phyloP scores from a whole-genome alignment of 2,329 filamentous ascomycete genomes.

The Chaetomium sp. region DNA sequence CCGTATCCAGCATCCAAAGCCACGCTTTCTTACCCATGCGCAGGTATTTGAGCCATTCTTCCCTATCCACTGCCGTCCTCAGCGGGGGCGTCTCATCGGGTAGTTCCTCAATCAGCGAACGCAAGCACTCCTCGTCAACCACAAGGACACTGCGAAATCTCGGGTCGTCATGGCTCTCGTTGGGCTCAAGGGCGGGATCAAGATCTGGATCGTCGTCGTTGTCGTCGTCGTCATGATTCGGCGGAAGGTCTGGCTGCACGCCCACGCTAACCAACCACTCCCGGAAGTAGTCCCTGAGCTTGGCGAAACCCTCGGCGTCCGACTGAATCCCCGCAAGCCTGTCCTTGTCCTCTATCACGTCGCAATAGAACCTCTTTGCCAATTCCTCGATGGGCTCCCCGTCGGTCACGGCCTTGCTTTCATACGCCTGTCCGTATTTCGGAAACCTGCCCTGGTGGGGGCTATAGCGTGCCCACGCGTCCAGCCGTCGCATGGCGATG shows the following conservation, averaged over 20 bases:
- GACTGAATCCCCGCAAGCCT: constrained; percentile 11
- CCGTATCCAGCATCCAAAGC: constrained; percentile 10
- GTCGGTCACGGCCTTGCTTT: constrained; percentile 11
- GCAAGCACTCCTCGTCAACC: constrained; percentile 10
- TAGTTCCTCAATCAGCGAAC: constrained; percentile 9
- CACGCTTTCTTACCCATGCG: constrained; percentile 10
- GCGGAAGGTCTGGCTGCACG: constrained; percentile 8
- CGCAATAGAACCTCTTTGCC: constrained; percentile 11
- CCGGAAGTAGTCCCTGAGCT: constrained; percentile 11
- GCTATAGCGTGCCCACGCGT: constrained; percentile 10
- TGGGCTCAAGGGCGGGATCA: constrained; percentile 9
- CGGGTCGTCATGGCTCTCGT: constrained; percentile 10
- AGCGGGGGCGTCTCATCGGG: constrained; percentile 10
- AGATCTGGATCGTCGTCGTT: constrained; percentile 7
- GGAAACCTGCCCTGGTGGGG: constrained; percentile 10
- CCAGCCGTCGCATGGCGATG: constrained; percentile 10
- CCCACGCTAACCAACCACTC: constrained; percentile 11
- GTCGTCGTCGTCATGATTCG: constrained; percentile 9
- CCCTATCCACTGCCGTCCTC: constrained; percentile 9
- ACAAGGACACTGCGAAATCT: constrained; percentile 10
- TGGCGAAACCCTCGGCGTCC: constrained; percentile 11
- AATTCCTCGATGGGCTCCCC: constrained; percentile 11
- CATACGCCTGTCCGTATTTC: constrained; percentile 11
- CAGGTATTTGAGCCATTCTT: constrained; percentile 10
- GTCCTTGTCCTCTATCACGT: constrained; percentile 10